phyloP scores from a whole-genome alignment of 306 rosid genomes.

The Trifolium repens region DNA sequence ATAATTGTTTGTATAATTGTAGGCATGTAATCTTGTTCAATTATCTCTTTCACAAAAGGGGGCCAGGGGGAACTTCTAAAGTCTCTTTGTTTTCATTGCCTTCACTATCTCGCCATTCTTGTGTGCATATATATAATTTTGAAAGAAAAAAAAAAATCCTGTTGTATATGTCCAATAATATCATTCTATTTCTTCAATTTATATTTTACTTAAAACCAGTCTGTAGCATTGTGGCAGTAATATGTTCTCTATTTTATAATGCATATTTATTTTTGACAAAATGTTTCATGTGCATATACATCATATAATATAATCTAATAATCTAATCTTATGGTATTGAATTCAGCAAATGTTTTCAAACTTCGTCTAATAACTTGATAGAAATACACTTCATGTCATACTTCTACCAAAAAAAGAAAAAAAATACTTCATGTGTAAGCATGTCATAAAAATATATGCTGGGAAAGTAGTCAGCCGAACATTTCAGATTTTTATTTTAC shows the following conservation, averaged over 20 bases:
- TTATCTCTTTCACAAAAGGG: not conserved
- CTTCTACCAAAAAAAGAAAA: no score
- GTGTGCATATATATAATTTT: constrained; percentile 35
- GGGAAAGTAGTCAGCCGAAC: not conserved
- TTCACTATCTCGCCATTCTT: constrained; percentile 5
- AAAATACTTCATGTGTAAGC: not conserved
- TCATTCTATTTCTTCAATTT: constrained; percentile 26
- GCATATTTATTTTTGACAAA: not conserved
- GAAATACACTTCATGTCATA: not conserved
- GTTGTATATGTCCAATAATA: constrained; percentile 34
- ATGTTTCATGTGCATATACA: not conserved
- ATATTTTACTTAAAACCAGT: constrained; percentile 8
- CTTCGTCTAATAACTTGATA: not conserved
- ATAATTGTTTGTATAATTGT: not conserved
- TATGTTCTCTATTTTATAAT: constrained; percentile 11
- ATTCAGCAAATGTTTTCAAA: not conserved
- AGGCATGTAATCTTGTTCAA: not conserved
- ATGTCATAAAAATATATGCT: not conserved
- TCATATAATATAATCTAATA: not conserved
- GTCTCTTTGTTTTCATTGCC: constrained; percentile 28
- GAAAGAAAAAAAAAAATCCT: not conserved
- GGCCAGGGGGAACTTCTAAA: not conserved
- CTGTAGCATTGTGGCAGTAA: not conserved
- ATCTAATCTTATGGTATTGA: not conserved
- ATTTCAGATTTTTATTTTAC: not conserved